Evolutionary conservation across 148 eudicot species (phyloP).

Genomic region (Pouteria glomerata): DNA sequence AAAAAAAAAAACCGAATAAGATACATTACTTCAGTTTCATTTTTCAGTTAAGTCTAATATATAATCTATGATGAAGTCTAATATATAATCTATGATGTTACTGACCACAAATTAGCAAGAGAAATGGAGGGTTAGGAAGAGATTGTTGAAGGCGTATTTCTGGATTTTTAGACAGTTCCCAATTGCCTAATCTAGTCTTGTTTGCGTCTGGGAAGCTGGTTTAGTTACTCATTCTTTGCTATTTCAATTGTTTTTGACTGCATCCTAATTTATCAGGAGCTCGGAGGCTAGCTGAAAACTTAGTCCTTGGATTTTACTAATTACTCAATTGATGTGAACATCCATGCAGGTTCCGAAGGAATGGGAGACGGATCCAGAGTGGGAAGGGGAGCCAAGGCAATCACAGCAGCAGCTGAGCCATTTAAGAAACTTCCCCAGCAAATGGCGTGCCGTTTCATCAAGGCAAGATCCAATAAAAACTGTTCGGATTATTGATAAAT

Average conservation of each 20-base stretch:
- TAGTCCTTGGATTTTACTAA: not conserved
- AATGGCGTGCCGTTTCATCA: conserved; percentile 57
- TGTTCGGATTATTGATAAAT: conserved; percentile 65
- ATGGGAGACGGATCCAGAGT: conserved; percentile 87
- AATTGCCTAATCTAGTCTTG: no score
- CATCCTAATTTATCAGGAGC: not conserved
- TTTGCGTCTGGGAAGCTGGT: not conserved
- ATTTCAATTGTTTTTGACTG: not conserved
- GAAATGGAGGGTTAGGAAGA: no score
- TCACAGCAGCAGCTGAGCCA: conserved; percentile 46
- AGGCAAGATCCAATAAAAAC: conserved; percentile 62
- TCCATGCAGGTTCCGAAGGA: conserved; percentile 77
- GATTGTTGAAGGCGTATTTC: no score
- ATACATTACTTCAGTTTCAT: no score
- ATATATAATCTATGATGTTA: no score
- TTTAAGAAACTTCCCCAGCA: conserved; percentile 59
- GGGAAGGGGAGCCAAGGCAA: conserved; percentile 67
- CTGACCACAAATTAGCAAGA: no score
- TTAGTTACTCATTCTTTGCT: not conserved
- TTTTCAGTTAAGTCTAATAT: no score
- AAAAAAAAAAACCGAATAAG: no score
- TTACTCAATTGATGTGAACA: not conserved
- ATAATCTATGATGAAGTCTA: no score
- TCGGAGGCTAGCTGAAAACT: not conserved
- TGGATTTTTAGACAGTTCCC: not conserved